Evolutionary conservation across 2,329 filamentous ascomycete genomes (phyloP), one percentile per base, ranked within the genome.

Genomic region (Sarocladiaceae sp.): DNA sequence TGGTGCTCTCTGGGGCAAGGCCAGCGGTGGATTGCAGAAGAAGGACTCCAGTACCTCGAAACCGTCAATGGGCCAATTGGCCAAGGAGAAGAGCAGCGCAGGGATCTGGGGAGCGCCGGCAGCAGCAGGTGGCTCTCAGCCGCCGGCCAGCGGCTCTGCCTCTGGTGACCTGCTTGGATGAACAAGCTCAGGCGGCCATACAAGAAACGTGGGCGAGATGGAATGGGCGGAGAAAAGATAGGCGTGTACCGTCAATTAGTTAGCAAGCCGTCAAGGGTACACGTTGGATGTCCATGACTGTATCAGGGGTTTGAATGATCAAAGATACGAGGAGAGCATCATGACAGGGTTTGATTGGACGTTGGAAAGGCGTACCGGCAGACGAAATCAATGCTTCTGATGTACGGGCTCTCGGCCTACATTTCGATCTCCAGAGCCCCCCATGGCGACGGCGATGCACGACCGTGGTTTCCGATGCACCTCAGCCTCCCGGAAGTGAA

Each of bases 31-130:
- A 37, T 76, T 89, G 51, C 89, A 89, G 71, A 94, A 93, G 68
- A 66, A 75, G 1, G 73, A 66, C 48, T 76, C 81, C 2, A 71
- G 75, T 11, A 72, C 69, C 9, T 69, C 74, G 44, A 85, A 84
- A 1, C 83, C 88, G 43, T 90, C 90, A 45, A 77, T 98, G 67
- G 90, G 89, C 23, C 90, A 95, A 62, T 80, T 98, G 64, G 91
- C 90, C n/a, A 96, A 96, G 72, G 89, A 96, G 67, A 96, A 97
- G 75, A 93, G 89, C 47, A 89, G 83, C 55, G 89, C 90, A 13
- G 89, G 90, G 6, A 88, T 98, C 51, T 98, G 94, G 89, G 93
- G 91, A 15, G 78, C 86, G 1, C 74, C 84, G 13, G 37, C 24
- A n/a, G 72, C 80, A 39, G 48, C 69, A 52, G 50, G 60, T 51